A percentile compares a stretch with the other conserved stretches of the same genome.
These are phyloP conservation scores for Pneumocystis oryctolagi DNA, from an alignment of 1,139 yeast genomes.

Conservation along the genomic window DNA sequence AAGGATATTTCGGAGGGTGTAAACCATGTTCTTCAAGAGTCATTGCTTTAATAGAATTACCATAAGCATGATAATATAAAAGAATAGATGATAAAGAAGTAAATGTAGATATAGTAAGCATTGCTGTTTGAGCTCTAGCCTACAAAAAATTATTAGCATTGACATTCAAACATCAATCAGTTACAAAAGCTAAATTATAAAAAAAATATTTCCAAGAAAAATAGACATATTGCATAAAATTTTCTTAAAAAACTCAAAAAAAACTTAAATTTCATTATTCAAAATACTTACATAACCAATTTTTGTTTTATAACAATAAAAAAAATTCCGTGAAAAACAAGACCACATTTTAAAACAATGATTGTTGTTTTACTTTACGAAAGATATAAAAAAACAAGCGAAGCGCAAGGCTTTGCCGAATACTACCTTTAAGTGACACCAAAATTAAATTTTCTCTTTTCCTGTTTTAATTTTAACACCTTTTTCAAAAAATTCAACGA, in stretches of 20 bases:
- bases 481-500: not conserved
- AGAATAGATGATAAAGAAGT: constrained; percentile 18
- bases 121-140: constrained; percentile 4
- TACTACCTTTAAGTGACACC: not conserved
- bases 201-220: not conserved
- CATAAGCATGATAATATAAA: constrained; percentile 46
- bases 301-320: not conserved
- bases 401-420: not conserved
- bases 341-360: not conserved
- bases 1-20: constrained; percentile 81
- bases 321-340: not conserved
- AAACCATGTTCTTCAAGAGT: constrained; percentile 98
- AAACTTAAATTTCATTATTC: not conserved
- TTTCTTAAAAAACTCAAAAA: not conserved
- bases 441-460: not conserved
- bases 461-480: not conserved
- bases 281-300: not conserved
- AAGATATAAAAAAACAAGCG: not conserved
- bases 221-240: not conserved
- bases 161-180: not conserved
- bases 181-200: not conserved
- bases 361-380: not conserved
- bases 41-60: constrained; percentile 84
- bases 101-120: constrained; percentile 17
- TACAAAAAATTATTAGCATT: not conserved